Evolutionary conservation across 768 basidiomycete genomes (phyloP), one percentile per base, ranked within the genome.

Genomic region (Mycena rebaudengoi): DNA sequence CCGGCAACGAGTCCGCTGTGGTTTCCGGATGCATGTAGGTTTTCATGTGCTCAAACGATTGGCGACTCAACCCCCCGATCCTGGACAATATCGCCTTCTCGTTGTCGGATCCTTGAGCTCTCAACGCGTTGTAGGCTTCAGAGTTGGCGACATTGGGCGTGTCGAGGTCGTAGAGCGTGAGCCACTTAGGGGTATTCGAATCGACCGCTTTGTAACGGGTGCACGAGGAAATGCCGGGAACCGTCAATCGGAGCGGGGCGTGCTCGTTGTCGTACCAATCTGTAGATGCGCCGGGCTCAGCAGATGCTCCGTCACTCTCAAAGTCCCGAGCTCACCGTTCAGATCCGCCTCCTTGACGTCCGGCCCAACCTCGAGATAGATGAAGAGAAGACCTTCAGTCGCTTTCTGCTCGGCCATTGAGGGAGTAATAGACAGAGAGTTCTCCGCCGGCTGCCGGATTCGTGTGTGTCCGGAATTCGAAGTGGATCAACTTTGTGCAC

Each of bases 221-320:
- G 5, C n/a, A n/a, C n/a, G n/a, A n/a, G n/a, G n/a, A n/a, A 65
- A 78, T 69, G 2, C 77, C 75, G 18, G 76, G 75, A 23, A 77
- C 71, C 10, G 74, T 71, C 20, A 76, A 67, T 26, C 76, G 68
- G 11, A 70, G 69, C 10, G 76, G 76, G 30, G 65, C 74, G 48
- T 78, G 79, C 60, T 78, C 76, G 30, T 74, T 74, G 50, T 77
- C 74, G 69, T 77, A 78, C 76, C 78, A 79, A 45, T 76, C 78
- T 79, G 45, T 18, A 50, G 16, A 21, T 41, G 18, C 26, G 5
- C 16, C 11, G 30, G 10, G 30, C 43, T 50, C 50, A 39, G 1
- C 20, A 21, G 14, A 20, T 7, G 3, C 26, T 23, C 21, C 11
- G 8, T 23, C 2, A 18, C 41, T 21, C 20, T 20, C 14, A 11